phyloP scores from a whole-genome alignment of 1,284 basidiomycete species.

The Salmacisia buchloeana region DNA sequence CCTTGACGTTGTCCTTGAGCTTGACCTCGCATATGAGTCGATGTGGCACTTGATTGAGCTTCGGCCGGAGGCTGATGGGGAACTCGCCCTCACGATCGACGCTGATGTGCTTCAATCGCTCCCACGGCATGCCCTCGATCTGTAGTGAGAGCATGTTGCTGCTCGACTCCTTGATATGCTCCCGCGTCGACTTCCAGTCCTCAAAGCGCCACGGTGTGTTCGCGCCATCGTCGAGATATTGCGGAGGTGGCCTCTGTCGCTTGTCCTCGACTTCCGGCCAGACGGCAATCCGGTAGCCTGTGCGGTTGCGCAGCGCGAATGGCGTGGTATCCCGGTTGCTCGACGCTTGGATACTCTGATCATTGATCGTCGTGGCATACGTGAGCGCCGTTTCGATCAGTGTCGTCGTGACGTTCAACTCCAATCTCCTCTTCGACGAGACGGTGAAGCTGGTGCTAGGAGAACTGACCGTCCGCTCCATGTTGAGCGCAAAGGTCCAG shows the following conservation, averaged over 20 bases:
- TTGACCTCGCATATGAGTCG: constrained; percentile 85
- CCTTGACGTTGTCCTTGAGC: constrained; percentile 87
- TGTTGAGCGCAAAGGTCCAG: constrained; percentile 64
- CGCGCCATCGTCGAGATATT: constrained; percentile 62
- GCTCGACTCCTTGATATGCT: constrained; percentile 52
- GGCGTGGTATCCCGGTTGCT: constrained; percentile 70
- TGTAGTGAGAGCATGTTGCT: constrained; percentile 53
- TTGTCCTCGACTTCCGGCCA: constrained; percentile 57
- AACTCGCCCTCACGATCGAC: constrained; percentile 94
- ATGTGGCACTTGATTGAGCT: constrained; percentile 68
- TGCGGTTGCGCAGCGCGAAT: constrained; percentile 85
- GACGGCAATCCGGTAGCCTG: constrained; percentile 61
- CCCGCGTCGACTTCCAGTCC: constrained; percentile 89
- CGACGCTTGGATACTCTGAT: constrained; percentile 56
- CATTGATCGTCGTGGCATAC: constrained; percentile 65
- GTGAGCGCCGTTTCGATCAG: constrained; percentile 82
- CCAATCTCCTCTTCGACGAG: constrained; percentile 74
- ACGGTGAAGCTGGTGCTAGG: constrained; percentile 62
- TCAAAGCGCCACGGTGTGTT: constrained; percentile 94
- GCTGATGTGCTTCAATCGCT: constrained; percentile 77
- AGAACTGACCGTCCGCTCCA: constrained; percentile 49
- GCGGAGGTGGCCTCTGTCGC: constrained; percentile 44
- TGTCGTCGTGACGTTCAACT: constrained; percentile 80
- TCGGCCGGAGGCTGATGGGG: constrained; percentile 76
- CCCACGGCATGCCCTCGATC: constrained; percentile 84